A percentile compares a stretch with the other conserved stretches of the same genome.
Conservation (phyloP, 768 basidiomycete genomes). For the Tephrocybe sp. region DNA sequence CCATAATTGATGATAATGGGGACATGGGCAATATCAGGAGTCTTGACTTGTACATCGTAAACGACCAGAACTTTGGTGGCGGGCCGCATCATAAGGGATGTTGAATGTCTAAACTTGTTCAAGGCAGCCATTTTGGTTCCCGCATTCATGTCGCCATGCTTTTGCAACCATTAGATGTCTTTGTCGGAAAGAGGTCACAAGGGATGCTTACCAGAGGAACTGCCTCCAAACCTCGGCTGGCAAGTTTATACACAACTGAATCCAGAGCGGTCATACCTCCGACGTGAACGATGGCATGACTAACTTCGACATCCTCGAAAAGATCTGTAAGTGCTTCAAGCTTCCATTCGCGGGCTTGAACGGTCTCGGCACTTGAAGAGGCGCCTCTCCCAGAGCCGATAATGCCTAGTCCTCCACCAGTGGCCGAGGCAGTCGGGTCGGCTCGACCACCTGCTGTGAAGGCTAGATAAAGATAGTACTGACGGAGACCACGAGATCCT, state of each 20-base stretch:
- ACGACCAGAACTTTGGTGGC: conserved; percentile 80
- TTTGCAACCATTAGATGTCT: conserved; percentile 15
- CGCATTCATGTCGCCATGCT: conserved; percentile 94
- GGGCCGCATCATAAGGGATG: conserved; percentile 57
- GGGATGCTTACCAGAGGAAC: conserved; percentile 71
- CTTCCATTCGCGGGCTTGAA: conserved; percentile 92
- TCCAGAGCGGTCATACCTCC: conserved; percentile 86
- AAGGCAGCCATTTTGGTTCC: conserved; percentile 77
- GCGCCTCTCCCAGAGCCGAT: conserved; percentile 90
- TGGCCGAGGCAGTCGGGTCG: conserved; percentile 43
- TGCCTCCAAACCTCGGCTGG: conserved; percentile 81
- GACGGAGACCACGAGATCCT: conserved; percentile 81
- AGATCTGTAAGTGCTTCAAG: conserved; percentile 88
- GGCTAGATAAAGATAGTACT: conserved; percentile 95
- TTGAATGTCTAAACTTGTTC: conserved; percentile 74
- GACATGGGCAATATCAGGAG: conserved; percentile 83
- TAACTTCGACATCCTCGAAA: conserved; percentile 81
- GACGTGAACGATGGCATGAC: conserved; percentile 83
- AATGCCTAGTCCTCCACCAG: conserved; percentile 72
- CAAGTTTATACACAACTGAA: conserved; percentile 86
- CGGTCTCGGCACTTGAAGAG: conserved; percentile 70
- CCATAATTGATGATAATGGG: conserved; percentile 96
- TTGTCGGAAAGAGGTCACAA: conserved; percentile 5
- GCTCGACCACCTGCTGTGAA: conserved; percentile 84
- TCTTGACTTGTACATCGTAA: conserved; percentile 91